Evolutionary conservation across 768 basidiomycete genomes (phyloP), one percentile per base, ranked within the genome.

Genomic region (Suillus alpinus): DNA sequence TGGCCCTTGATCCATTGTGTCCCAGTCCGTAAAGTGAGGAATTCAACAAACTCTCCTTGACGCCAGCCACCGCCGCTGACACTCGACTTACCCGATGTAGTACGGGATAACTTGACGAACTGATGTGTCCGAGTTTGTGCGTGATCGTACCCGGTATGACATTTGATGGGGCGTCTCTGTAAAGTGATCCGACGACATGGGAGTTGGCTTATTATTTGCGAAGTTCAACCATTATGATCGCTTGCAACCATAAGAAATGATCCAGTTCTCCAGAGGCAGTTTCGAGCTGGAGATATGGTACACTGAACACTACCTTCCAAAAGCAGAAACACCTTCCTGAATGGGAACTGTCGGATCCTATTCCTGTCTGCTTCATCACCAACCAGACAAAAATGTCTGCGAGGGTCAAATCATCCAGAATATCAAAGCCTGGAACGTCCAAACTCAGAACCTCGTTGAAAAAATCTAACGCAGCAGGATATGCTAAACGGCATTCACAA

Each of bases 401-500:
- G 41, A 73, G 69, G 71, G 43, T 59, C 57, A 69, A 58, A 56
- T 57, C 59, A 40, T 50, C 59, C 44, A 66, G 49, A 53, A 26
- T 31, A 58, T 62, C 68, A 47, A 69, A 60, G 61, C 41, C 65
- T 36, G 40, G 5, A 3, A 18, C 58, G 0, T 58, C 56, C 29
- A 64, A 64, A 23, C 9, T 26, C 40, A 60, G 26, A 6, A 16
- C 37, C 1, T 59, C 44, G 3, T 31, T 49, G 32, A 77, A 76
- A 56, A 76, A 69, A 53, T 60, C 75, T 32, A 83, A 84, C 62
- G 79, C 76, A 16, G 68, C 76, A 52, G 84, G 85, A 14, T 83
- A 82, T 62, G 77, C 78, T 56, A 84, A 80, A 73, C 81, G 83
- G 49, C 78, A 79, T 20, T 76, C 78, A 32, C 75, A 73, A 57